Percentiles rank a stretch among this genome's conserved stretches.
Evolutionary conservation across 345 rosid species (phyloP).

Genomic region (Punica granatum): DNA sequence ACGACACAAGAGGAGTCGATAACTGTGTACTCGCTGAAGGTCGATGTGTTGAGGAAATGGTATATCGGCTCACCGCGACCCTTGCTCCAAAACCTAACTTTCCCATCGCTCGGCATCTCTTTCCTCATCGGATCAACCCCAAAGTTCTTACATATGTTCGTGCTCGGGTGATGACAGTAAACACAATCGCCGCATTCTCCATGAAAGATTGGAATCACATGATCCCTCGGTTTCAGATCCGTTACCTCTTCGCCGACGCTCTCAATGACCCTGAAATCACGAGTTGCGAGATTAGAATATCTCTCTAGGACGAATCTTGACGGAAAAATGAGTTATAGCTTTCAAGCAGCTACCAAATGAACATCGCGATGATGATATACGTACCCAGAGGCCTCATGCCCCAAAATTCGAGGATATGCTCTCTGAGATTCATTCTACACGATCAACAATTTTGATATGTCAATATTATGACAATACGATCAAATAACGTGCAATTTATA

Average conservation of each 20-base stretch:
- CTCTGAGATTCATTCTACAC: conserved; percentile 46
- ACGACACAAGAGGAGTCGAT: conserved; percentile 52
- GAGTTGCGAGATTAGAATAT: neutral
- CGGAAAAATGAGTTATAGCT: no score
- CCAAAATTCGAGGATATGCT: conserved; percentile 63
- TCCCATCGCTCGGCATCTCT: conserved; percentile 47
- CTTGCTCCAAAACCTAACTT: conserved; percentile 38
- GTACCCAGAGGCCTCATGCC: conserved; percentile 87
- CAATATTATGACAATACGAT: neutral
- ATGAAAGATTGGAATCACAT: conserved; percentile 53
- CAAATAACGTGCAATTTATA: no score
- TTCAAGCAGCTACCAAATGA: no score
- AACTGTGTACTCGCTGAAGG: conserved; percentile 61
- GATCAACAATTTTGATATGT: neutral
- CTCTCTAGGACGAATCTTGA: no score
- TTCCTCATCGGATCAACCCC: conserved; percentile 47
- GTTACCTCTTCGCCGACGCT: conserved; percentile 58
- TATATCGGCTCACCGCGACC: conserved; percentile 36
- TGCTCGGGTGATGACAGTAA: conserved; percentile 28
- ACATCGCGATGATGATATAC: no score
- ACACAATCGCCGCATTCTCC: conserved; percentile 69
- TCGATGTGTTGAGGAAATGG: conserved; percentile 64
- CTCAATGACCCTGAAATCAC: conserved; percentile 36
- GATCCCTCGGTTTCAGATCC: conserved; percentile 53
- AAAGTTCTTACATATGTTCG: conserved; percentile 40